Evolutionary conservation across 2,329 filamentous ascomycete species (phyloP).

Genomic region (Pezicula carpinea): DNA sequence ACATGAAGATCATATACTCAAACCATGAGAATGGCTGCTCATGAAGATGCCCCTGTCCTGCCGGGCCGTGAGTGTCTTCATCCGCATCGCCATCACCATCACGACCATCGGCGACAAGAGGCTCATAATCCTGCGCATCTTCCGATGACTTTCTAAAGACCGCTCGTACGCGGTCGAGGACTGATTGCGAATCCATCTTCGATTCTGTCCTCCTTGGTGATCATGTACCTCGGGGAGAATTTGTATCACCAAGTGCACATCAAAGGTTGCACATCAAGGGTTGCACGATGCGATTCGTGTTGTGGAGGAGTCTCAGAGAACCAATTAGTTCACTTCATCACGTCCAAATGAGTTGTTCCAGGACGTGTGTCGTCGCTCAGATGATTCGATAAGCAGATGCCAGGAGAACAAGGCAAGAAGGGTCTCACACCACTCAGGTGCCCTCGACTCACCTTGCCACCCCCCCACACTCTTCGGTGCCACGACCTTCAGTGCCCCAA

Average conservation of each 20-base stretch:
- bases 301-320: no score
- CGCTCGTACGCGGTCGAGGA: conserved; percentile 19
- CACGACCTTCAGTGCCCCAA: conserved; percentile 3
- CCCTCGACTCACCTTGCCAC: no score
- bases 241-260: no score
- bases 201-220: conserved; percentile 9
- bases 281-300: no score
- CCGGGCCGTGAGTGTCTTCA: conserved; percentile 1
- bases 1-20: conserved; percentile 79
- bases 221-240: neutral
- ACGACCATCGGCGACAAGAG: conserved; percentile 3
- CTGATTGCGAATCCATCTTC: neutral
- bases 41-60: neutral
- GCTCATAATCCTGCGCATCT: conserved; percentile 20
- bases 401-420: no score
- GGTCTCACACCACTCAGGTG: no score
- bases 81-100: conserved; percentile 11
- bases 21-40: conserved; percentile 70
- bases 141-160: conserved; percentile 14
- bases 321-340: no score
- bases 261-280: no score
- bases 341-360: no score
- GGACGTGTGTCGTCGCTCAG: no score
- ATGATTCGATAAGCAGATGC: no score
- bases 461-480: conserved; percentile 1